phyloP scores from a whole-genome alignment of 441 rosid species.

The Arabidopsis lyrata region DNA sequence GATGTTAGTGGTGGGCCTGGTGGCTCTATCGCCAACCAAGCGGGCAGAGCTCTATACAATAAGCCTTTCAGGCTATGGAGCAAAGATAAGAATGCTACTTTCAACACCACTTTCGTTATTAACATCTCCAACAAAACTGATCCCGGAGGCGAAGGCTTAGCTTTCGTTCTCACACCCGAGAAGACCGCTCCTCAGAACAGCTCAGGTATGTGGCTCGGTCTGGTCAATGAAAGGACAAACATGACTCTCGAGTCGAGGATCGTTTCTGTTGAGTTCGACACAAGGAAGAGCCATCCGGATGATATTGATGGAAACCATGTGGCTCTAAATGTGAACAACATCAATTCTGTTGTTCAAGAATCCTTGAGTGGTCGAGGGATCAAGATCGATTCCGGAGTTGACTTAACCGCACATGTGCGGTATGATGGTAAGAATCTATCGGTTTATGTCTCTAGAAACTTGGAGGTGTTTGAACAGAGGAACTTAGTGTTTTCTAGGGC shows the following conservation, averaged over 20 bases:
- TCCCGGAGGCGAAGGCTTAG: constrained; percentile 75
- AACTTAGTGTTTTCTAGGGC: constrained; percentile 48
- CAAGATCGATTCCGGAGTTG: constrained; percentile 21
- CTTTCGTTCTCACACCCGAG: constrained; percentile 56
- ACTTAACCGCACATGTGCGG: constrained; percentile 40
- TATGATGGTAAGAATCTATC: constrained; percentile 57
- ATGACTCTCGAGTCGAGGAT: constrained; percentile 41
- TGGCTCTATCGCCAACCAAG: constrained; percentile 16
- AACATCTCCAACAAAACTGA: constrained; percentile 47
- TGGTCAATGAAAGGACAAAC: constrained; percentile 55
- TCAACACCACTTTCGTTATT: constrained; percentile 63
- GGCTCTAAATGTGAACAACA: constrained; percentile 60
- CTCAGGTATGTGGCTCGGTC: constrained; percentile 70
- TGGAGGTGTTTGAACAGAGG: constrained; percentile 10
- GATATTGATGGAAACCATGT: constrained; percentile 75
- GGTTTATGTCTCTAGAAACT: constrained; percentile 48
- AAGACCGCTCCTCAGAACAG: constrained; percentile 47
- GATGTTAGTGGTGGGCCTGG: constrained; percentile 46
- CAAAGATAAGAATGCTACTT: constrained; percentile 44
- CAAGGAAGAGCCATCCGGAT: constrained; percentile 55
- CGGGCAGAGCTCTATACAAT: constrained; percentile 54
- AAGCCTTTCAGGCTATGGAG: constrained; percentile 56
- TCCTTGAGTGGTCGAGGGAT: constrained; percentile 49
- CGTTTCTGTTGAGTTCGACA: constrained; percentile 78
- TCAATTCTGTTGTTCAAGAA: constrained; percentile 52